A percentile compares a stretch with the other conserved stretches of the same genome.
These are phyloP conservation scores for Globisporangium echinulatum DNA, from an alignment of 352 stramenopile genomes.

Conservation along the genomic window DNA sequence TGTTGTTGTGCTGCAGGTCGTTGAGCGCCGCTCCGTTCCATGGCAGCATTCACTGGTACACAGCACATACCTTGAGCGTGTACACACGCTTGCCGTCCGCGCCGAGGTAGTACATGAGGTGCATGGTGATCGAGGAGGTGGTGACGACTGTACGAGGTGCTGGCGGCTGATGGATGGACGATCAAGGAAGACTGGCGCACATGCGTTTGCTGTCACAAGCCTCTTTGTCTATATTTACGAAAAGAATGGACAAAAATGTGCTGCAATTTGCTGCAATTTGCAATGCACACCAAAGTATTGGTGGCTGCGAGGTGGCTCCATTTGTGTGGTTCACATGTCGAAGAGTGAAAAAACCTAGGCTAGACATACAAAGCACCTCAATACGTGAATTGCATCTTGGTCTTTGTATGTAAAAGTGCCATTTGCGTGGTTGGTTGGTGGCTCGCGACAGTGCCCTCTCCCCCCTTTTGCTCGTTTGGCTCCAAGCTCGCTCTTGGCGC, in stretches of 20 bases:
- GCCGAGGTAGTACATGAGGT: constrained; percentile 99
- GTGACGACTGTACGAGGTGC: background rate
- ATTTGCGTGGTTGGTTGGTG: constrained; percentile 27
- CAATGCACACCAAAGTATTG: background rate
- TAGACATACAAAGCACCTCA: background rate
- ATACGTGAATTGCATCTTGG: constrained; percentile 11
- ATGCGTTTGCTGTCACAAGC: too few relatives aligned
- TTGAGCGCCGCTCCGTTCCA: too few relatives aligned
- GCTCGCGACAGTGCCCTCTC: constrained; percentile 11
- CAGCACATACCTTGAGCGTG: constrained; percentile 93
- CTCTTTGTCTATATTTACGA: too few relatives aligned
- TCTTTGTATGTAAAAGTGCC: constrained; percentile 17
- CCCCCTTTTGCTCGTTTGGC: constrained; percentile 26
- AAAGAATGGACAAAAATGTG: background rate
- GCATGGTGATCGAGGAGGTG: constrained; percentile 73
- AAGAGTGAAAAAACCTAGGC: constrained; percentile 3
- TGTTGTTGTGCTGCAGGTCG: too few relatives aligned
- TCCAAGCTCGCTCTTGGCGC: background rate
- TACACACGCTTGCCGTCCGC: constrained; percentile 96
- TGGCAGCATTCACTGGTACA: too few relatives aligned
- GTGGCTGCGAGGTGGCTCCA: background rate
- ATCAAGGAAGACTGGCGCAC: too few relatives aligned
- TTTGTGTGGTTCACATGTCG: too few relatives aligned
- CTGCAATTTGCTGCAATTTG: background rate
- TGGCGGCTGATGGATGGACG: background rate